Evolutionary conservation across 176 grass and related monocot species (phyloP).

Genomic region (Ampelocalamus luodianensis): DNA sequence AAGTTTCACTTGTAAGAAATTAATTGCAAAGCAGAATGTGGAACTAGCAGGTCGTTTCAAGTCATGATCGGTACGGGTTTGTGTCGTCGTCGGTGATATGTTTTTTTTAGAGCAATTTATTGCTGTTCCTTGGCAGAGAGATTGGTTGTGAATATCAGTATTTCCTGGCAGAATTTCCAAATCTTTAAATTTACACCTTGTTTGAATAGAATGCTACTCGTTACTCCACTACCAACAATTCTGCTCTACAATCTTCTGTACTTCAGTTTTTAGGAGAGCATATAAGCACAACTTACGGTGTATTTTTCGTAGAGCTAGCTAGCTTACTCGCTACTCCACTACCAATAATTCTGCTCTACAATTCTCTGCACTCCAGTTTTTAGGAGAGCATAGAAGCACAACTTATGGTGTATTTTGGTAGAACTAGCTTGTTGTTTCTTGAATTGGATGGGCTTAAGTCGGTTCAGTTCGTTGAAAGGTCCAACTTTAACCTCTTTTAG

Average conservation of each 20-base stretch:
- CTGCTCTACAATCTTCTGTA: not conserved
- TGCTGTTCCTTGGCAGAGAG: not conserved
- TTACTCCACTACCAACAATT: not conserved
- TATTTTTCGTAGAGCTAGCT: too few relatives aligned
- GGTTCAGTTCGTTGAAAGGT: not conserved
- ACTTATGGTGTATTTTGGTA: too few relatives aligned
- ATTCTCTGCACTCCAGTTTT: too few relatives aligned
- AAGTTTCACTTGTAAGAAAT: constrained; percentile 46
- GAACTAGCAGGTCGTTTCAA: constrained; percentile 22
- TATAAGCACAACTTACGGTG: too few relatives aligned
- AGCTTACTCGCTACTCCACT: too few relatives aligned
- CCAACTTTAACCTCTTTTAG: not conserved
- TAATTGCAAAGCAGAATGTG: constrained; percentile 27
- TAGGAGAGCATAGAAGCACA: too few relatives aligned
- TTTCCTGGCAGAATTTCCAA: not conserved
- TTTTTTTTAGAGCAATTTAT: too few relatives aligned
- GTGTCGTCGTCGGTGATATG: not conserved
- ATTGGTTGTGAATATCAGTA: not conserved
- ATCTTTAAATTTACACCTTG: not conserved
- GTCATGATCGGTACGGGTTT: not conserved
- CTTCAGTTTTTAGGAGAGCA: too few relatives aligned
- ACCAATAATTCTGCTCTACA: too few relatives aligned
- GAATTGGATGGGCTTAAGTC: not conserved
- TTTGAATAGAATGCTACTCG: not conserved
- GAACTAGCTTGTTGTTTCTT: not conserved